Percentiles rank a stretch among this genome's conserved stretches.
phyloP scores from a whole-genome alignment of 164 flowering plant species.

The Kalanchoe fedtschenkoi region DNA sequence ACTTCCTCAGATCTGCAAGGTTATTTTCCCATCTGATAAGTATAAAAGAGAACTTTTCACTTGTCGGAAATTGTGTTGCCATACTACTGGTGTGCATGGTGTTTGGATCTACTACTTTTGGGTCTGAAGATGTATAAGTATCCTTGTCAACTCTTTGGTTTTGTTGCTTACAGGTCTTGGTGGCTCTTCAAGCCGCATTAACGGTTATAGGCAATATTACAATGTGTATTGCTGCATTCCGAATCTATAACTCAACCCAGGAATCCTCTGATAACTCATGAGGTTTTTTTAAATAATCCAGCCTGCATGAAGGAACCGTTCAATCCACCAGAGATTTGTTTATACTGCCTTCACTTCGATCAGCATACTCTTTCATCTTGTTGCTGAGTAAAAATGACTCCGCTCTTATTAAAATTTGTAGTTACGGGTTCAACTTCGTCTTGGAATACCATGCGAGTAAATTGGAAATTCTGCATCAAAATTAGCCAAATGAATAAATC shows the following conservation, averaged over 20 bases:
- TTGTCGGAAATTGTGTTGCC: not conserved
- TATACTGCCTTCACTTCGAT: not conserved
- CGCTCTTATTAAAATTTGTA: not conserved
- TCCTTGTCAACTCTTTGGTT: not conserved
- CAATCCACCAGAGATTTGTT: not conserved
- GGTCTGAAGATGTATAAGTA: no score
- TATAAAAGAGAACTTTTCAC: no score
- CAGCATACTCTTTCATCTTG: not conserved
- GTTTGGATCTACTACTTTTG: no score
- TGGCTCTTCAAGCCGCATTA: constrained; percentile 90
- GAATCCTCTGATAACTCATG: constrained; percentile 28
- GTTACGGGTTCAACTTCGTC: not conserved
- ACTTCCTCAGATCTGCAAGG: no score
- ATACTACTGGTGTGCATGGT: no score
- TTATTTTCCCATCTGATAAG: no score
- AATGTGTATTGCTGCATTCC: constrained; percentile 88
- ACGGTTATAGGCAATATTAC: constrained; percentile 86
- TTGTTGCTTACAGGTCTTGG: constrained; percentile 44
- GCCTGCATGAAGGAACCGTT: not conserved
- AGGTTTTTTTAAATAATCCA: not conserved
- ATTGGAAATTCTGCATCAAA: not conserved
- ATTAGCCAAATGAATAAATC: not conserved
- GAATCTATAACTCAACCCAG: constrained; percentile 55
- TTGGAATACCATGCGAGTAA: not conserved
- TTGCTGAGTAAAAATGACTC: not conserved